Evolutionary conservation across 768 basidiomycete genomes (phyloP).

Genomic region (Calocera cornea): DNA sequence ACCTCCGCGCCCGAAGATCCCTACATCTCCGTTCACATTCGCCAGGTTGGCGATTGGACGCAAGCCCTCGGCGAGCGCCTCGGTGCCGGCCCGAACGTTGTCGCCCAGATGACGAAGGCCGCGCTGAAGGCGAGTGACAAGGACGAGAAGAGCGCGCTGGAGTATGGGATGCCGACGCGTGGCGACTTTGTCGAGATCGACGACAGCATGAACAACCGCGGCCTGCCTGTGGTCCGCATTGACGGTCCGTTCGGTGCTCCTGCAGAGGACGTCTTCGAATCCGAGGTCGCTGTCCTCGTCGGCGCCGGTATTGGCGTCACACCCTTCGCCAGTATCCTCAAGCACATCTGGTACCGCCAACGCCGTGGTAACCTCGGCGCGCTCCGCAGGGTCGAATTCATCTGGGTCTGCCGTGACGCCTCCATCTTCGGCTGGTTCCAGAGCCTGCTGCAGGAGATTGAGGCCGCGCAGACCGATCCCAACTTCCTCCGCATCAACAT

Average conservation of each 20-base stretch:
- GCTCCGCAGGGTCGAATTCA: constrained; percentile 81
- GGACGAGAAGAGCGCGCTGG: constrained; percentile 28
- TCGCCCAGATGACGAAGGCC: constrained; percentile 62
- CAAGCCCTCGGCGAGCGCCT: constrained; percentile 72
- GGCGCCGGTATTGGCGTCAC: constrained; percentile 95
- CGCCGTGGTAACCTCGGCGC: constrained; percentile 60
- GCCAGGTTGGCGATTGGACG: constrained; percentile 87
- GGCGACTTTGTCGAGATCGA: constrained; percentile 77
- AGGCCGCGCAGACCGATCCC: constrained; percentile 77
- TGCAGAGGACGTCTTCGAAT: constrained; percentile 76
- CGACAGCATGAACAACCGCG: constrained; percentile 31
- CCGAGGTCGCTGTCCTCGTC: constrained; percentile 78
- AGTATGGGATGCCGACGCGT: constrained; percentile 25
- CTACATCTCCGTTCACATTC: constrained; percentile 81
- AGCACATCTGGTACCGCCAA: constrained; percentile 92
- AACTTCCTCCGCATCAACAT: constrained; percentile 88
- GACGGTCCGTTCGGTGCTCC: constrained; percentile 92
- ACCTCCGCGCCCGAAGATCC: constrained; percentile 91
- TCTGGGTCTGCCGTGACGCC: constrained; percentile 88
- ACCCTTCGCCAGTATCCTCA: constrained; percentile 87
- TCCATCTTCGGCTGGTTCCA: constrained; percentile 99
- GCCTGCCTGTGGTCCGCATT: constrained; percentile 58
- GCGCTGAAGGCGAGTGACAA: constrained; percentile 68
- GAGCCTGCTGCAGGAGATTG: constrained; percentile 71
- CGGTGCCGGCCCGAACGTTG: constrained; percentile 63